A percentile compares a stretch with the other conserved stretches of the same genome.
Conservation (phyloP, 1,284 basidiomycete genomes). For the Malassezia arunalokei region DNA sequence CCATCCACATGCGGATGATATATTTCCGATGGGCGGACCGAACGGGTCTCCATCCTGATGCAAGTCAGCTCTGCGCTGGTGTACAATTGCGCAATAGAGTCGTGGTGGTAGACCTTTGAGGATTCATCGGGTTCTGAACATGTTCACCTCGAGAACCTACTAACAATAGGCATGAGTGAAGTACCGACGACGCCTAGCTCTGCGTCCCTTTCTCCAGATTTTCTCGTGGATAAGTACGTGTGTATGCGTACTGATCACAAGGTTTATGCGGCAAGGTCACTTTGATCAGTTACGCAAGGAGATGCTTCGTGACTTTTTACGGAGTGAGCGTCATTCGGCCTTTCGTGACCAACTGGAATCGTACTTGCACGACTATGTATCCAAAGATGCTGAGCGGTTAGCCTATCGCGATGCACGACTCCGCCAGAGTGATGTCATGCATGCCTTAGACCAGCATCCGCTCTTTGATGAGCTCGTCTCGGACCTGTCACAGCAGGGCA, state of each 20-base stretch:
- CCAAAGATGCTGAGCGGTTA: slow-evolving; percentile 3
- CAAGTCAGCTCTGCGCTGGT: slow-evolving; percentile 12
- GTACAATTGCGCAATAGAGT: slow-evolving; percentile 13
- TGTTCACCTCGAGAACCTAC: not conserved
- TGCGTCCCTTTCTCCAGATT: not conserved
- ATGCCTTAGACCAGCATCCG: slow-evolving; percentile 1
- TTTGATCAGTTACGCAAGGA: slow-evolving; percentile 14
- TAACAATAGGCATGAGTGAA: not conserved
- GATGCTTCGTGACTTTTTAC: slow-evolving; percentile 7
- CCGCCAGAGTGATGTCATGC: slow-evolving; percentile 13
- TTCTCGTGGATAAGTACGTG: slow-evolving; percentile 1
- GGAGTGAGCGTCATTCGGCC: slow-evolving; percentile 1
- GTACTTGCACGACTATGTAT: not conserved
- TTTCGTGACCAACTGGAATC: slow-evolving; percentile 2
- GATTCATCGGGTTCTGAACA: slow-evolving; percentile 18
- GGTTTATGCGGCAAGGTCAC: slow-evolving; percentile 13
- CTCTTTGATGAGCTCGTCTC: slow-evolving; percentile 3
- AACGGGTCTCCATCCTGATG: slow-evolving; percentile 5
- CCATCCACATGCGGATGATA: slow-evolving; percentile 6
- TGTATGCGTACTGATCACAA: too few species aligned
- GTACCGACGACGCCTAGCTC: not conserved
- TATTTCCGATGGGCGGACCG: slow-evolving; percentile 18
- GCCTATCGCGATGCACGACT: slow-evolving; percentile 13
- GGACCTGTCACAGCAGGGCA: not conserved
- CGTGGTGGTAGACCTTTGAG: slow-evolving; percentile 8